Conservation (phyloP, 1,284 basidiomycete genomes). For the Melampsora larici-populina region DNA sequence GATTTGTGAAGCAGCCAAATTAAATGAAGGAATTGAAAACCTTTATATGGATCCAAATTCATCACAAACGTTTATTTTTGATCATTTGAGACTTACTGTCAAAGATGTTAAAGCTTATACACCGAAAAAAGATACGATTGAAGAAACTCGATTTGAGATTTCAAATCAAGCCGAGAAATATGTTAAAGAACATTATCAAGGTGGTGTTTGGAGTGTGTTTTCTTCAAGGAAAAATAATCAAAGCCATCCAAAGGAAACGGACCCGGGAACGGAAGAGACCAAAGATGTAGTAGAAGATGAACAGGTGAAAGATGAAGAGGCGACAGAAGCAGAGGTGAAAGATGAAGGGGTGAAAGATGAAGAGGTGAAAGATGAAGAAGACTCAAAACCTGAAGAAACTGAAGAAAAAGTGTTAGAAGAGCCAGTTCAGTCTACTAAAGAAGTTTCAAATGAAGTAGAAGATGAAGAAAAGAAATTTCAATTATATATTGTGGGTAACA, state of each 20-base stretch:
- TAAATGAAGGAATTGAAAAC: neutral
- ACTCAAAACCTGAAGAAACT: neutral
- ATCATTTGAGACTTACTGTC: constrained; percentile 20
- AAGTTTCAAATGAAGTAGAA: constrained; percentile 57
- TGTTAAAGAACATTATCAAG: constrained; percentile 19
- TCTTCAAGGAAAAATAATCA: neutral
- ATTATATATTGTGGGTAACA: constrained; percentile 82
- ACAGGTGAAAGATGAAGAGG: neutral
- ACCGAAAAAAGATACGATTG: neutral
- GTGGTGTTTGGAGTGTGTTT: constrained; percentile 31
- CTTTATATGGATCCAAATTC: constrained; percentile 20
- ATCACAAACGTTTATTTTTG: constrained; percentile 15
- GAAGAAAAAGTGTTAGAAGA: neutral
- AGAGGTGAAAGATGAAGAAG: neutral
- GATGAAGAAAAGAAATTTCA: constrained; percentile 46
- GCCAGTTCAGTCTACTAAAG: constrained; percentile 44
- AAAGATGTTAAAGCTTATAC: neutral
- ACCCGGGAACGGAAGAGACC: neutral
- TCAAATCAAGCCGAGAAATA: neutral
- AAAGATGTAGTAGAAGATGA: neutral
- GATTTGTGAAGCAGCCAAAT: constrained; percentile 13
- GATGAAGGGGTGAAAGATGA: too few relatives aligned
- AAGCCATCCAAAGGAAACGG: too few relatives aligned
- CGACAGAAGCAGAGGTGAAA: neutral
- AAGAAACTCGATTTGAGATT: constrained; percentile 1